Evolutionary conservation across 164 flowering plant species (phyloP), one percentile per base, ranked within the genome.

Genomic region (Aristolochia californica): DNA sequence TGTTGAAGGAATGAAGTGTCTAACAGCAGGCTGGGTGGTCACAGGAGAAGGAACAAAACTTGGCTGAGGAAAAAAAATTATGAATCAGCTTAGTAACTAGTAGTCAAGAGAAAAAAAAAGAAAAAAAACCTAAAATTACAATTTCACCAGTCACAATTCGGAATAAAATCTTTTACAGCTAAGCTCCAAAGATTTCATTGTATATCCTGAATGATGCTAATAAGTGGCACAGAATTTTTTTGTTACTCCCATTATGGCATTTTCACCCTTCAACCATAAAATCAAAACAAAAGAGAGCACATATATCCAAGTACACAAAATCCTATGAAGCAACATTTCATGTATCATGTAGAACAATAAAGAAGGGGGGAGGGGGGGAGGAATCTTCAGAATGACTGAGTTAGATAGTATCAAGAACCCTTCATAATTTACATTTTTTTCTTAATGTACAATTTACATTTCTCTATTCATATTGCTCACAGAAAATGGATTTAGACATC

Each of bases 1-100:
- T 65, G 77, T 77, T 65, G 88, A 45, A 60, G 97, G 97, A 65
- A 76, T 69, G 68, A 88, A 94, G 17, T 87, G 62, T 65, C 78
- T 82, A 40, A 71, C 72, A 15, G 80, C 40, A 53, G 91, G 85
- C 66, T 83, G 90, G 56, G 77, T 22, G 53, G 69, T 40, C 30
- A 52, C 77, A 57, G 86, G 78, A 63, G 83, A 61, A 28, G 84
- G 69, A 56, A 74, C 62, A 71, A 82, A 78, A 63, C 63, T 78
- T 53, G 72, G 45, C 95, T 82, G 71, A 51, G 69, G 22, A 30
- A 70, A 17, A 66, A 60, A 2, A 1, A 34, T n/a, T 34, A 34
- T 40, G 53, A 53, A 18, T 9, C 1, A 34, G 5, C 24, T n/a
- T 8, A 27, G 7, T 47, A 45, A 13, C 15, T 58, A 23, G 14